Percentiles rank a stretch among this genome's conserved stretches.
These are phyloP conservation scores for Echites panduratus DNA, from an alignment of 257 asterid species.

Conservation along the genomic window DNA sequence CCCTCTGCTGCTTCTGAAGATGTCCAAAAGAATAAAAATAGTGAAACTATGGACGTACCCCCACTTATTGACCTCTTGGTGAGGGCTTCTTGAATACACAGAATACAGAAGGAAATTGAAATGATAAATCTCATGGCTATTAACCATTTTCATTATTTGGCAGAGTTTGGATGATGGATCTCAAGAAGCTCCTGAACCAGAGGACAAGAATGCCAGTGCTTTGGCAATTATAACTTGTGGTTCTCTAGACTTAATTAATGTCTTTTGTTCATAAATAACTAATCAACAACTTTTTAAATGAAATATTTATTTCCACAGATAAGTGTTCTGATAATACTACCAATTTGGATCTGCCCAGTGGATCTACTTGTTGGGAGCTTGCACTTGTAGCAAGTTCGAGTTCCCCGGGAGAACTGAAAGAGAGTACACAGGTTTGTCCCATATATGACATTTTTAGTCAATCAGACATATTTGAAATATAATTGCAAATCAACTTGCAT, in stretches of 20 bases:
- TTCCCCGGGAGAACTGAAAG: slow-evolving; percentile 16
- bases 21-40: slow-evolving; percentile 17
- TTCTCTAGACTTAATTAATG: slow-evolving; percentile 7
- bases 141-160: slow-evolving; percentile 1
- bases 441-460: background rate
- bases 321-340: slow-evolving; percentile 18
- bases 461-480: background rate
- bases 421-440: slow-evolving; percentile 31
- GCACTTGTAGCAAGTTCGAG: slow-evolving; percentile 42
- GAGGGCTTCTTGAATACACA: slow-evolving; percentile 13
- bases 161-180: slow-evolving; percentile 59
- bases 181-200: slow-evolving; percentile 35
- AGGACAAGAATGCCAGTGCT: slow-evolving; percentile 20
- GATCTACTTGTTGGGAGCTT: slow-evolving; percentile 59
- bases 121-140: slow-evolving; percentile 5
- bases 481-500: background rate
- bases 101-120: background rate
- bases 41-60: slow-evolving; percentile 26
- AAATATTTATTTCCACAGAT: slow-evolving; percentile 15
- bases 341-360: slow-evolving; percentile 26
- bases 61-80: slow-evolving; percentile 64
- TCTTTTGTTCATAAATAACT: background rate
- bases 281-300: slow-evolving; percentile 13
- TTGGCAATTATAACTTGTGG: slow-evolving; percentile 34
- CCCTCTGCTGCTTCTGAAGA: slow-evolving; percentile 22